Evolutionary conservation across 1,139 yeast genomes (phyloP), one percentile per base, ranked within the genome.

Genomic region (Taphrina populina): DNA sequence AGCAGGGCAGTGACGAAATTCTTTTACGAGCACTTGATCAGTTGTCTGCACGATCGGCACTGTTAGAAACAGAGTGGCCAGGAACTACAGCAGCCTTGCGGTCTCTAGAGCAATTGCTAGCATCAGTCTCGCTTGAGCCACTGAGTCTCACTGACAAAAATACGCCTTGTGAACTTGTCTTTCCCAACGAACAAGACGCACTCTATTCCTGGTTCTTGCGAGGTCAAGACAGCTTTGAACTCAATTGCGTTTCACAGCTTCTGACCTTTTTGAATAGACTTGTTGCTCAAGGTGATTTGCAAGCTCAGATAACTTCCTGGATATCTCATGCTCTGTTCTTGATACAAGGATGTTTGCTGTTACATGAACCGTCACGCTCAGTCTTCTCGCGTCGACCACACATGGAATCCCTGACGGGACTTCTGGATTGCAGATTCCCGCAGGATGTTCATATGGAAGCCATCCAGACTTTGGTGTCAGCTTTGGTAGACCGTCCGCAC

Each of bases 281-380:
- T 11, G 34, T 40, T 32, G 45, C 24, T 11, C 34, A 40, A 7
- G 43, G 24, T 15, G 15, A 21, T 8, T 27, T 23, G 13, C 43
- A 23, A 23, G 17, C 2, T 17, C 29, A 37, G 29, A 17, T 37
- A 19, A 19, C 29, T 6, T n/a, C 27, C 5, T n/a, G 33, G 36
- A 7, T 29, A 13, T 20, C 21, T 19, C 44, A 47, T 1, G 62
- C 70, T 3, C 67, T 81, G 58, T 74, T 76, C 39, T 69, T 78
- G 1, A 67, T 83, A 4, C 87, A 83, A 62, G 94, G 92, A 0
- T 67, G 80, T 7, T 70, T 84, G 21, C 69, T 84, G 52, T 59
- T 84, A 6, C 94, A 84, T 64, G 77, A 83, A 1, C 70, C 70
- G 1, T 79, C 84, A 17, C 69, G 88, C 45, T 63, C 68, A 11